Evolutionary conservation across 805 yeast species (phyloP).

Genomic region (Suhomyces pyralidae): DNA sequence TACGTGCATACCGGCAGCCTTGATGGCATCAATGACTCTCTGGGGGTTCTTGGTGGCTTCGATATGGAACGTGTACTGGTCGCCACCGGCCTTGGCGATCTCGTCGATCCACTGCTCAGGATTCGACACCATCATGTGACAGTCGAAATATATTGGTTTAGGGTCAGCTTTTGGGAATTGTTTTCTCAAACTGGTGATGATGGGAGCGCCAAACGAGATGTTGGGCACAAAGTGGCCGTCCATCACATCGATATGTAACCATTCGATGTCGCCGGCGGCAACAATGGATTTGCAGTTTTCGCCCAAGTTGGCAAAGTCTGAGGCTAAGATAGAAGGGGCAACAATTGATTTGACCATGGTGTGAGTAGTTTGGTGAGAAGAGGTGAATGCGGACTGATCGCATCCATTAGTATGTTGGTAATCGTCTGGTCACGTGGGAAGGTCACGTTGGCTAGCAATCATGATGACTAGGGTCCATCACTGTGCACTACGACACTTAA

Average conservation of each 20-base stretch:
- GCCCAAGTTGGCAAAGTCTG: slow-evolving; percentile 87
- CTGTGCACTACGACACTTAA: no score
- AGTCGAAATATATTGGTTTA: slow-evolving; percentile 67
- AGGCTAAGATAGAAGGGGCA: slow-evolving; percentile 93
- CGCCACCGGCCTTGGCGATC: slow-evolving; percentile 91
- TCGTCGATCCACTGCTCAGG: slow-evolving; percentile 95
- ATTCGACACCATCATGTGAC: slow-evolving; percentile 95
- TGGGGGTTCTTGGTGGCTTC: slow-evolving; percentile 84
- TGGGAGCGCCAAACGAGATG: slow-evolving; percentile 90
- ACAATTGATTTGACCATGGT: slow-evolving; percentile 75
- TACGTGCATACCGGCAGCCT: slow-evolving; percentile 79
- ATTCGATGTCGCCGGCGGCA: slow-evolving; percentile 79
- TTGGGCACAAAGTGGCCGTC: slow-evolving; percentile 99
- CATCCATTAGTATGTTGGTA: neutral
- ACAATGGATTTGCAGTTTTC: slow-evolving; percentile 82
- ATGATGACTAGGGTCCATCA: no score
- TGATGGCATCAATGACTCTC: slow-evolving; percentile 72
- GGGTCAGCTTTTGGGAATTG: slow-evolving; percentile 65
- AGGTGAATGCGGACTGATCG: neutral
- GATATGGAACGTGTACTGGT: slow-evolving; percentile 92
- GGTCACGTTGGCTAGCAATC: neutral
- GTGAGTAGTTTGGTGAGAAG: neutral
- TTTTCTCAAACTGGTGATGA: slow-evolving; percentile 72
- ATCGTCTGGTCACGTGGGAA: neutral
- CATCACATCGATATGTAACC: slow-evolving; percentile 98